A percentile compares a stretch with the other conserved stretches of the same genome.
Conservation (phyloP, 495 filamentous ascomycete genomes). For the Aspergillus affinis region DNA sequence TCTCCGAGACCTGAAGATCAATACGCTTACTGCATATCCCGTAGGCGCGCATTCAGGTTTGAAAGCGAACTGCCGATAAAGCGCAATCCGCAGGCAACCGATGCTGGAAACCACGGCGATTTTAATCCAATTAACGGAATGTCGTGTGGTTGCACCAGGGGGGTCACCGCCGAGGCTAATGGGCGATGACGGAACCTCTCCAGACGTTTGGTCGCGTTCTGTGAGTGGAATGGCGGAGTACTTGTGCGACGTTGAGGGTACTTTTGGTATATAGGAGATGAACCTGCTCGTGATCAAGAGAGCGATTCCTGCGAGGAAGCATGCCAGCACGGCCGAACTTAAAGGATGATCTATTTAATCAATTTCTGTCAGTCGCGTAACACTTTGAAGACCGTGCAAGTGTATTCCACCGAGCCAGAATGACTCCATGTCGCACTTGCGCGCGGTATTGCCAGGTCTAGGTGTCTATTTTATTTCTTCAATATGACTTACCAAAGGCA, state of each 20-base stretch:
- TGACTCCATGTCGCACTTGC: neutral
- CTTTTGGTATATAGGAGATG: conserved; percentile 15
- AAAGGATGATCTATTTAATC: conserved; percentile 39
- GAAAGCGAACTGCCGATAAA: conserved; percentile 36
- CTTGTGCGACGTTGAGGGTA: conserved; percentile 18
- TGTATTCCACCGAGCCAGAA: no score
- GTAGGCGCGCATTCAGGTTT: conserved; percentile 42
- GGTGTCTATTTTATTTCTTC: neutral
- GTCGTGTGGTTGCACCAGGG: conserved; percentile 3
- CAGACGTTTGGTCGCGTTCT: conserved; percentile 14
- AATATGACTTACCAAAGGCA: conserved; percentile 39
- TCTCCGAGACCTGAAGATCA: neutral
- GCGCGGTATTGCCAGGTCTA: neutral
- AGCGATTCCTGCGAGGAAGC: conserved; percentile 34
- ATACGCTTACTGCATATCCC: conserved; percentile 39
- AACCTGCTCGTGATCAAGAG: conserved; percentile 38
- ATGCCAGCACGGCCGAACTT: conserved; percentile 36
- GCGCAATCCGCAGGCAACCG: conserved; percentile 38
- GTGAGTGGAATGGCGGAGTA: conserved; percentile 24
- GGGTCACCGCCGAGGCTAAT: conserved; percentile 11
- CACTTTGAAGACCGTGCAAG: neutral
- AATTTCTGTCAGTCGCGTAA: neutral
- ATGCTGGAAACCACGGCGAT: conserved; percentile 26
- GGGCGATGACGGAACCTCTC: conserved; percentile 20
- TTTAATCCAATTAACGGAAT: conserved; percentile 27